Base-by-base conservation (phyloP, 2,329 filamentous ascomycete species). In the Trichoderma pleuroti region DNA sequence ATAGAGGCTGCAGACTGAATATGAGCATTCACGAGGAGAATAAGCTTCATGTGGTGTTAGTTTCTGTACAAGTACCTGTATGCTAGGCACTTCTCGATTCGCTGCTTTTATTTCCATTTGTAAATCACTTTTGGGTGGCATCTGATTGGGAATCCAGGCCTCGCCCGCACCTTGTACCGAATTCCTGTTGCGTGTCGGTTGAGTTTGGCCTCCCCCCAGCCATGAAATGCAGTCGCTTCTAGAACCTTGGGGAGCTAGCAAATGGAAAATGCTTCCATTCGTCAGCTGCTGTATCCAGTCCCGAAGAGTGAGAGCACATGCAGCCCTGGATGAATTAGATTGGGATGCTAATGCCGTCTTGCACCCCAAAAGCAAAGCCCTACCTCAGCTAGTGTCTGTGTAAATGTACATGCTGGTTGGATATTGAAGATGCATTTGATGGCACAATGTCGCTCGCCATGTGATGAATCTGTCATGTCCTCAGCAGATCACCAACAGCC, bases 251-350 rank as follows among this genome's bases (percentile, higher is more conserved):
- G 21, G 10, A 28, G 21, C 26, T 30, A 10, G 24, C 36, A 62
- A 46, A 60, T 46, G 36, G 26, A 26, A 66, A 68, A 60, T 68
- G 54, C n/a, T 46, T 34, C 65, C 26, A 24, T 59, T 68, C 36
- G 54, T 68, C 65, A 68, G 65, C 65, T 68, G 65, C 39, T 10
- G 63, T 39, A 36, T 34, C 54, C 30, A 24, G 46, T 52, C 21
- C 62, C 46, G n/a, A 24, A 52, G 24, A 54, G 28, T 24, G 24
- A 28, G 28, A 28, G 28, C 54, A 57, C 26, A 59, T 34, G 56
- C 64, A 24, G 34, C 26, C 24, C n/a, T 16, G 46, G 39, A 34
- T 30, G 18, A 42, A 63, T 59, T 59, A 21, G 56, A 59, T 34
- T 32, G 56, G 39, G 57, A 36, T 61, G n/a, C 42, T 49, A 34